Conservation (phyloP, 306 rosid genomes). For the Fragaria vesca region DNA sequence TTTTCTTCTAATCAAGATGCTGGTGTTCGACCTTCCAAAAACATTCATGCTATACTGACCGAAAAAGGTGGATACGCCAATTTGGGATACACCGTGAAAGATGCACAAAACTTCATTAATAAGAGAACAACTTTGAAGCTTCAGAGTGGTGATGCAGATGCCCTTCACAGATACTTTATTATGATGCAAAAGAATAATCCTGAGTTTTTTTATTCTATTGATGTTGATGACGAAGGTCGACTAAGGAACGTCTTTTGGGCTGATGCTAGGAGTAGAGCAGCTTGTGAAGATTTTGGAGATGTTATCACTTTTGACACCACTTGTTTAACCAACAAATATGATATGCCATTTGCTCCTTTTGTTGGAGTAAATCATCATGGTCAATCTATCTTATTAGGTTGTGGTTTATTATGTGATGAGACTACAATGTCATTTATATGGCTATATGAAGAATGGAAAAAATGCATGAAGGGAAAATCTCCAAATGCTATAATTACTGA, state of each 20-base stretch:
- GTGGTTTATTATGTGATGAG: too few relatives aligned
- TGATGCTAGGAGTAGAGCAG: constrained; percentile 16
- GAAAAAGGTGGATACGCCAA: not conserved
- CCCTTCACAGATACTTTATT: constrained; percentile 13
- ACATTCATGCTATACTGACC: not conserved
- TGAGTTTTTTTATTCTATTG: constrained; percentile 19
- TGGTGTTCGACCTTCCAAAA: not conserved
- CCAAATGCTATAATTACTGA: too few relatives aligned
- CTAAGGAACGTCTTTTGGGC: constrained; percentile 22
- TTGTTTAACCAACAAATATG: constrained; percentile 16
- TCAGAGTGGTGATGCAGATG: constrained; percentile 15
- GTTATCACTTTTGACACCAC: constrained; percentile 15
- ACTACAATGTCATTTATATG: too few relatives aligned
- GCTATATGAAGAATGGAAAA: too few relatives aligned
- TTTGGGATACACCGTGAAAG: not conserved
- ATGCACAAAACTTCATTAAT: not conserved
- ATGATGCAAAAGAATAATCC: constrained; percentile 12
- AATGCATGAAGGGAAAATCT: too few relatives aligned
- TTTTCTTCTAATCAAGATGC: not conserved
- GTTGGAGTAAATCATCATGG: too few relatives aligned
- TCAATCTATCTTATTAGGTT: too few relatives aligned
- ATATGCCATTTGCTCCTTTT: not conserved
- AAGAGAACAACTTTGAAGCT: not conserved
- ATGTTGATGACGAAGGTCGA: constrained; percentile 5
- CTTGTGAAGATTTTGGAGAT: constrained; percentile 27